phyloP scores from a whole-genome alignment of 1,139 yeast species.

The Geotrichum siamense region DNA sequence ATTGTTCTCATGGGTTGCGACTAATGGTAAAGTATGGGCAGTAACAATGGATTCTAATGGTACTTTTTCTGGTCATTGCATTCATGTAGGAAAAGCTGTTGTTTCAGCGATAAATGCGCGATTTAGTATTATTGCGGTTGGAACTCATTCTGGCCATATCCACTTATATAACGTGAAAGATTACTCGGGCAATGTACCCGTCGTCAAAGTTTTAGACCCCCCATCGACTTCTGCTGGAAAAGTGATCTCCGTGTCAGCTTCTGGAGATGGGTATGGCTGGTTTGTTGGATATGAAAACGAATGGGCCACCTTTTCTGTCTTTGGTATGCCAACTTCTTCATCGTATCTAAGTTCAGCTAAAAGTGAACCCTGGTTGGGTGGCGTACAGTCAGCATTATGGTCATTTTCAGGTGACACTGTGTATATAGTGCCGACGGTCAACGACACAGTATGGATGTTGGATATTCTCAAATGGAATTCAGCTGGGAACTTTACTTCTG shows the following conservation, averaged over 20 bases:
- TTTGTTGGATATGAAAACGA: slow-evolving; percentile 35
- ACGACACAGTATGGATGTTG: slow-evolving; percentile 25
- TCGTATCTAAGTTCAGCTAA: slow-evolving; percentile 27
- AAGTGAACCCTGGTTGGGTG: slow-evolving; percentile 32
- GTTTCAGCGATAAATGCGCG: slow-evolving; percentile 33
- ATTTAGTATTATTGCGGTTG: slow-evolving; percentile 35
- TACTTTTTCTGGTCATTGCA: slow-evolving; percentile 21
- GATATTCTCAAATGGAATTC: slow-evolving; percentile 32
- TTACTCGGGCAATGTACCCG: slow-evolving; percentile 30
- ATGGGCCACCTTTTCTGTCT: slow-evolving; percentile 37
- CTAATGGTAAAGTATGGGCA: slow-evolving; percentile 19
- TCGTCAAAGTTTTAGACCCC: slow-evolving; percentile 27
- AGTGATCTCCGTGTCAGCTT: slow-evolving; percentile 30
- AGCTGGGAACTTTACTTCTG: slow-evolving; percentile 28
- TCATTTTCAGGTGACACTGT: slow-evolving; percentile 31
- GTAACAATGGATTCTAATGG: slow-evolving; percentile 20
- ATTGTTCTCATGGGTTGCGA: slow-evolving; percentile 15
- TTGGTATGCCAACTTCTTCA: slow-evolving; percentile 34
- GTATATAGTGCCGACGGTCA: slow-evolving; percentile 24
- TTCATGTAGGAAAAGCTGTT: slow-evolving; percentile 27
- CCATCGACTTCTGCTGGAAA: slow-evolving; percentile 31
- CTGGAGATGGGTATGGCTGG: slow-evolving; percentile 34
- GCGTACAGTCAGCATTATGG: slow-evolving; percentile 32
- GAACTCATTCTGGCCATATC: slow-evolving; percentile 31
- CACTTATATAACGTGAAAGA: slow-evolving; percentile 33